Evolutionary conservation across 495 filamentous ascomycete species (phyloP).

Genomic region (Aspergillus egyptiacus): DNA sequence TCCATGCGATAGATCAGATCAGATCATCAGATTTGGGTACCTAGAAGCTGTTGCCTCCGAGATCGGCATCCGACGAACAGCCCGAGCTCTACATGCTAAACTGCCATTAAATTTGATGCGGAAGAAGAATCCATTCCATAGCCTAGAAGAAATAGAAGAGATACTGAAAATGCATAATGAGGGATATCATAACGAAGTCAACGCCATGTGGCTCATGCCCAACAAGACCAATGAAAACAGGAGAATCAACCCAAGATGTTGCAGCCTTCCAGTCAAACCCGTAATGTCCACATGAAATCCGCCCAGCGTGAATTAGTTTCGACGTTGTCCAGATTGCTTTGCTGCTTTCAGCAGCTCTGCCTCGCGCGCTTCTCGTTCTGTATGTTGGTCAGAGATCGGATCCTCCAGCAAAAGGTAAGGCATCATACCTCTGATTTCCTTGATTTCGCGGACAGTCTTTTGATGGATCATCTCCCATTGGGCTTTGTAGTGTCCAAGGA

Average conservation of each 20-base stretch:
- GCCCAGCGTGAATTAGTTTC: neutral
- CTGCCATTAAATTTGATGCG: neutral
- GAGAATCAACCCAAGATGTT: neutral
- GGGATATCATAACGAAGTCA: neutral
- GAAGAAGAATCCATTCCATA: neutral
- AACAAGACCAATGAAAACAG: neutral
- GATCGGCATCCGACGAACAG: too few relatives aligned
- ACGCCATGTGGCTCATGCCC: neutral
- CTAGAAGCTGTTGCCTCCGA: neutral
- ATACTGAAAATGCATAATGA: neutral
- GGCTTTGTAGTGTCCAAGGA: conserved; percentile 14
- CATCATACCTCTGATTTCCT: conserved; percentile 12
- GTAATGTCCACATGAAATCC: neutral
- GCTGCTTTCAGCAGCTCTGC: conserved; percentile 1
- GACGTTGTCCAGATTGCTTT: neutral
- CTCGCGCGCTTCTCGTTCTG: conserved; percentile 1
- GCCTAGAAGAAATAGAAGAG: neutral
- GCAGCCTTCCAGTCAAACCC: neutral
- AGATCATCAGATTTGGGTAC: neutral
- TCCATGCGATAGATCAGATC: neutral
- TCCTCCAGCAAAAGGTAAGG: neutral
- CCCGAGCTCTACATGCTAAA: neutral
- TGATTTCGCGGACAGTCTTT: conserved; percentile 15
- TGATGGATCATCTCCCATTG: conserved; percentile 18
- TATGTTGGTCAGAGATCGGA: neutral